These are phyloP conservation scores for Anethum foeniculum DNA, from an alignment of 140 eudicot genomes.

Conservation along the genomic window DNA sequence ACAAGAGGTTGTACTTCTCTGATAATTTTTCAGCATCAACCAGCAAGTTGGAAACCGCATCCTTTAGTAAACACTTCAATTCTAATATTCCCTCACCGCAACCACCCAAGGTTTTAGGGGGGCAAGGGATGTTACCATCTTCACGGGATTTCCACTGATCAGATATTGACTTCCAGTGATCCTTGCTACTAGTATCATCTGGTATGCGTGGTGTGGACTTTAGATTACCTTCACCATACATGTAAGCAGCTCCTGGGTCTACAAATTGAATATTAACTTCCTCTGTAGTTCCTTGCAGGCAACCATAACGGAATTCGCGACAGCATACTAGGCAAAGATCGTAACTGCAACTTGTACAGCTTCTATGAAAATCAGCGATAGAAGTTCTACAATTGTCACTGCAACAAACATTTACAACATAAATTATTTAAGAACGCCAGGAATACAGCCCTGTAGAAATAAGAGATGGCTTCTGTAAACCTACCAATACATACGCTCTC, in stretches of 20 bases:
- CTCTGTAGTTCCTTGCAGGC: conserved; percentile 16
- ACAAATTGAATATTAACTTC: conserved; percentile 12
- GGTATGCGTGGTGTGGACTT: not conserved
- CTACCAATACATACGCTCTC: conserved; percentile 31
- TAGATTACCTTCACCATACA: conserved; percentile 14
- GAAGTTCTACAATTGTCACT: conserved; percentile 34
- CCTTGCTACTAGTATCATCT: not conserved
- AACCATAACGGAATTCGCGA: conserved; percentile 22
- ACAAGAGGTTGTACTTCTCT: not conserved
- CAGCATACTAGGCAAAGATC: conserved; percentile 29
- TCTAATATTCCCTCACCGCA: conserved; percentile 27
- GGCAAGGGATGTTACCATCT: conserved; percentile 41
- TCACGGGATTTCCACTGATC: conserved; percentile 17
- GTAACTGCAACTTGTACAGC: conserved; percentile 22
- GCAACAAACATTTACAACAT: conserved; percentile 7
- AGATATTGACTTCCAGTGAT: not conserved
- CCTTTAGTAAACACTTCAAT: conserved; percentile 13
- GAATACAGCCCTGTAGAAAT: not conserved
- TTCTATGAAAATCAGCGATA: conserved; percentile 33
- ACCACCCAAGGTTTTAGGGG: conserved; percentile 23
- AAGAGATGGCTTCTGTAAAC: not conserved
- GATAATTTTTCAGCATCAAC: conserved; percentile 16
- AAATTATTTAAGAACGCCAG: not conserved
- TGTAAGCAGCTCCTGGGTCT: conserved; percentile 12
- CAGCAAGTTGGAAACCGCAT: conserved; percentile 21